Evolutionary conservation across 352 stramenopile species (phyloP).

Genomic region (Pythium phragmiticola): DNA sequence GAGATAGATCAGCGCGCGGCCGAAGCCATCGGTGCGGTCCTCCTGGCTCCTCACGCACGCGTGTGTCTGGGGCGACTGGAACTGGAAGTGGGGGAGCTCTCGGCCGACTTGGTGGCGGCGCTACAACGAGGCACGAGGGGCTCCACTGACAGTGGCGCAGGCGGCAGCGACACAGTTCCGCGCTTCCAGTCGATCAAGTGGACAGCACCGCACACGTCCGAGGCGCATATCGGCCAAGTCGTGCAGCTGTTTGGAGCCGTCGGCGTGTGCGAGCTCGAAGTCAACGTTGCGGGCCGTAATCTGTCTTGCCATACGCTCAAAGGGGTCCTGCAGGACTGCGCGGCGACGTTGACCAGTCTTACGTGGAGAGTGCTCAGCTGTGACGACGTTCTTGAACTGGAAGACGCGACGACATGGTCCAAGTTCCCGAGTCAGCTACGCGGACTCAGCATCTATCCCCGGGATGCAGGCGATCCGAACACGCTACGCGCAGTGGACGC

Average conservation of each 20-base stretch:
- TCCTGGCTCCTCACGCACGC: neutral
- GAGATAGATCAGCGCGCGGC: constrained; percentile 1
- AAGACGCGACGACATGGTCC: constrained; percentile 5
- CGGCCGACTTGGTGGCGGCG: constrained; percentile 13
- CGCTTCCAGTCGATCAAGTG: constrained; percentile 16
- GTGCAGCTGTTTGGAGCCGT: constrained; percentile 12
- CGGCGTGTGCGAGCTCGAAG: constrained; percentile 15
- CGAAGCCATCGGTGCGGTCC: constrained; percentile 8
- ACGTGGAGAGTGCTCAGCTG: constrained; percentile 5
- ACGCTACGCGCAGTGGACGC: constrained; percentile 3
- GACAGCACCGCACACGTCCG: constrained; percentile 2
- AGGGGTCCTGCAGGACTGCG: constrained; percentile 9
- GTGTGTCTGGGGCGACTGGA: constrained; percentile 9
- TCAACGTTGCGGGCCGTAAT: neutral
- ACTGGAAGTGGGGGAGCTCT: constrained; percentile 6
- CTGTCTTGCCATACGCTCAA: constrained; percentile 7
- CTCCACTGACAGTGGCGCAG: neutral
- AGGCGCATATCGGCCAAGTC: constrained; percentile 4
- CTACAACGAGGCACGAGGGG: neutral
- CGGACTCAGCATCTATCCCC: constrained; percentile 4
- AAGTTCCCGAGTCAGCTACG: constrained; percentile 1
- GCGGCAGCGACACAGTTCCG: neutral
- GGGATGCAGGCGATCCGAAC: neutral
- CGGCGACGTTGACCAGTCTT: constrained; percentile 4
- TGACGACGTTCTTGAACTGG: constrained; percentile 10